Percentiles rank a stretch among this genome's conserved stretches.
Conservation (phyloP, 2,329 filamentous ascomycete genomes). For the Podosphaera leucotricha region DNA sequence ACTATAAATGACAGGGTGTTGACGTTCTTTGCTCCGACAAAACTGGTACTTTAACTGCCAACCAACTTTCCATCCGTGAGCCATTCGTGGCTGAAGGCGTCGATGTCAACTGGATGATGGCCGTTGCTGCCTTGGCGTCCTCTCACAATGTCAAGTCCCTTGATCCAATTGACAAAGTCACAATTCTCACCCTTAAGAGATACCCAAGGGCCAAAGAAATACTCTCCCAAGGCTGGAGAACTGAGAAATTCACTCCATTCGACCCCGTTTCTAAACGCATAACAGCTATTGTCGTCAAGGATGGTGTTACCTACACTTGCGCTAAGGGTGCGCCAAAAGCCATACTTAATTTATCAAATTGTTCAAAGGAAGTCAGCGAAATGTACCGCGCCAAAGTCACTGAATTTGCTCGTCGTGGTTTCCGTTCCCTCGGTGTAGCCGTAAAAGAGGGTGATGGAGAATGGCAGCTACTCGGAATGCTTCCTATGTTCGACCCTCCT, state of each 20-base stretch:
- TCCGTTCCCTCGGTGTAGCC: conserved; percentile 58
- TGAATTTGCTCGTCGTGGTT: conserved; percentile 57
- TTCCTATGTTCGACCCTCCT: conserved; percentile 61
- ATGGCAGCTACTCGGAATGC: conserved; percentile 50
- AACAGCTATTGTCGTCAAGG: conserved; percentile 43
- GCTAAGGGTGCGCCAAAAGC: conserved; percentile 61
- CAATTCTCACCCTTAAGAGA: conserved; percentile 49
- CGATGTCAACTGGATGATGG: conserved; percentile 71
- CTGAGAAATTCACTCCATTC: conserved; percentile 55
- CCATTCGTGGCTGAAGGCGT: conserved; percentile 55
- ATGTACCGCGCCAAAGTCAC: conserved; percentile 50
- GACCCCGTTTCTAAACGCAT: conserved; percentile 64
- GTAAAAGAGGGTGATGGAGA: conserved; percentile 52
- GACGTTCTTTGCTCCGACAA: conserved; percentile 65
- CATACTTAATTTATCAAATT: conserved; percentile 44
- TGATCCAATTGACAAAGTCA: conserved; percentile 61
- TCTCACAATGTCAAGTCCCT: conserved; percentile 61
- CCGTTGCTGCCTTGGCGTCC: conserved; percentile 50
- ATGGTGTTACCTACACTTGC: conserved; percentile 46
- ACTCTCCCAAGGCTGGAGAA: conserved; percentile 49
- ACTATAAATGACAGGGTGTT: conserved; percentile 25
- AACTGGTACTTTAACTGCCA: conserved; percentile 54
- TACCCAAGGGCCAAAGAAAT: conserved; percentile 61
- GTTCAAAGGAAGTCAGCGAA: conserved; percentile 36
- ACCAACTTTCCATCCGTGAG: conserved; percentile 54